These are phyloP conservation scores for Chiua virens DNA, from an alignment of 768 basidiomycete genomes.

Conservation along the genomic window DNA sequence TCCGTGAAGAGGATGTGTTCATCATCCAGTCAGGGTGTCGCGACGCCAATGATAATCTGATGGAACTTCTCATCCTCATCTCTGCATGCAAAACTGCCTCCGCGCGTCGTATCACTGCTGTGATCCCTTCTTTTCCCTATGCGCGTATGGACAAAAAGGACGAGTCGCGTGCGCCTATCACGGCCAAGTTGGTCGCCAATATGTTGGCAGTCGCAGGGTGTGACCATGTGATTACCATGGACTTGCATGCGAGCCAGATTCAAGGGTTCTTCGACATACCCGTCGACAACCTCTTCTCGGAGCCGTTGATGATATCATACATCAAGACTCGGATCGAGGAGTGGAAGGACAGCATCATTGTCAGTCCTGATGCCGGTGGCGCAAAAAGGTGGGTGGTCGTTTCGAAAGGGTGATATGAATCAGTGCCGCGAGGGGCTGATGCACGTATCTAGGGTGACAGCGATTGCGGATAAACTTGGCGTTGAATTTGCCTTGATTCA, in stretches of 20 bases:
- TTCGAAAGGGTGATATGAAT: not conserved
- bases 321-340: conserved; percentile 83
- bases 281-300: conserved; percentile 95
- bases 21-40: conserved; percentile 90
- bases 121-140: conserved; percentile 98
- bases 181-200: conserved; percentile 96
- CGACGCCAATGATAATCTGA: conserved; percentile 94
- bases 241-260: conserved; percentile 95
- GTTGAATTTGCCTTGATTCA: conserved; percentile 97
- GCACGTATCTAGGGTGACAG: conserved; percentile 68
- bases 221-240: conserved; percentile 99
- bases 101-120: conserved; percentile 92
- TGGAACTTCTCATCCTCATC: conserved; percentile 98
- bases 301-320: conserved; percentile 92
- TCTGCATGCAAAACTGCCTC: conserved; percentile 98
- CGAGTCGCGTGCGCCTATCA: conserved; percentile 93
- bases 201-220: conserved; percentile 97
- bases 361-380: conserved; percentile 96
- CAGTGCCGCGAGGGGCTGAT: conserved; percentile 4
- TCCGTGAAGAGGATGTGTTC: conserved; percentile 98
- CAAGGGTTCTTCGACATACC: conserved; percentile 99
- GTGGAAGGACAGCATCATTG: conserved; percentile 89
- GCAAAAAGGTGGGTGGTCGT: conserved; percentile 83
- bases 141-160: conserved; percentile 99
- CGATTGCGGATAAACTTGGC: conserved; percentile 93